Evolutionary conservation across 352 stramenopile genomes (phyloP), one percentile per base, ranked within the genome.

Genomic region (Phytophthora lateralis): DNA sequence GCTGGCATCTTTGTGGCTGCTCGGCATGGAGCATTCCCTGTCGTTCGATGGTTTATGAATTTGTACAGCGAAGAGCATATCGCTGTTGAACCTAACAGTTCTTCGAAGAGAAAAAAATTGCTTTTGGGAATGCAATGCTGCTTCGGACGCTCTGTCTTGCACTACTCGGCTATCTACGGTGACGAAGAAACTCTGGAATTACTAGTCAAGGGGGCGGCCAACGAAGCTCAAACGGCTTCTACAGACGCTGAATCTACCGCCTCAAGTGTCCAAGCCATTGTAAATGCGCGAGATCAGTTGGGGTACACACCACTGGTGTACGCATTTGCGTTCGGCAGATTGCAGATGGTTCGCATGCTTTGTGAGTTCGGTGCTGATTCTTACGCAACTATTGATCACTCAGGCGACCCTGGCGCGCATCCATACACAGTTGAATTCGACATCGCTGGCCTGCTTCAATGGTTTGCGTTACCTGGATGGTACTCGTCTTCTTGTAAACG

Each of bases 391-490:
- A 55, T 90, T 20, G 63, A 88, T 18, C 78, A 88, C 63, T 80
- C 76, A 6, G 60, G 39, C 9, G 76, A 85, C 17, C 51, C 69
- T 37, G 61, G 54, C 9, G 70, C 74, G 3, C 80, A 88, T 58
- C 76, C 76, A 11, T 88, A 88, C 30, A 77, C 75, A 6, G 49
- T 61, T 24, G 45, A 56, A 4, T 90, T 88, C 53, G 74, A 60
- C 12, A 78, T 90, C n/a, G 56, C 59, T 17, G 68, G 60, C 9
- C 54, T 92, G 0, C 45, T 82, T 21, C 50, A 80, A 20, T 86
- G 71, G 71, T 87, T 87, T 41, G 77, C 72, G 4, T 61, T 89
- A 9, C 83, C 83, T 17, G 83, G 83, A 4, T 90, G 80, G 83
- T 78, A 83, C 32, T 67, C 76, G 0, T 82, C 70, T 45, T 63